Evolutionary conservation across 768 basidiomycete species (phyloP).

Genomic region (Phaeolepiota aurea): DNA sequence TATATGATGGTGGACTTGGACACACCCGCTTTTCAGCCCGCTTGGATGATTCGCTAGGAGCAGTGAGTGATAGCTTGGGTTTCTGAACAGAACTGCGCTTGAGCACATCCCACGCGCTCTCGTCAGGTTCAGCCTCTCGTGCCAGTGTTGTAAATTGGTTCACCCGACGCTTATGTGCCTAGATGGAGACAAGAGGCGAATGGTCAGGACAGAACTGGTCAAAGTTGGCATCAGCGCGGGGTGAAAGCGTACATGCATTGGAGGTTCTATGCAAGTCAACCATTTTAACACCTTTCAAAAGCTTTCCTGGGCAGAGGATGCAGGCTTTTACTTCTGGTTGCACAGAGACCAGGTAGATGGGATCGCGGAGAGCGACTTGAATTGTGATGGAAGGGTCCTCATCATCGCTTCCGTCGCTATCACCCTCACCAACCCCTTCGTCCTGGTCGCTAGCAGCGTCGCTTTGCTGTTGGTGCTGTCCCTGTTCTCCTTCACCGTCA

Average conservation of each 20-base stretch:
- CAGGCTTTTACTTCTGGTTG: slow-evolving; percentile 52
- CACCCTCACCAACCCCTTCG: slow-evolving; percentile 10
- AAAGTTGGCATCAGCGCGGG: neutral
- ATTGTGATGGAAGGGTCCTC: slow-evolving; percentile 43
- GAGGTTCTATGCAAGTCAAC: slow-evolving; percentile 50
- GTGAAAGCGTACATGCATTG: slow-evolving; percentile 42
- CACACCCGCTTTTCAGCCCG: slow-evolving; percentile 57
- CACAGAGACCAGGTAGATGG: slow-evolving; percentile 51
- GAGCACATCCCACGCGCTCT: slow-evolving; percentile 41
- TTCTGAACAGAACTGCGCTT: slow-evolving; percentile 17
- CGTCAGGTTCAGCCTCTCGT: slow-evolving; percentile 25
- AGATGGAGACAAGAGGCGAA: slow-evolving; percentile 7
- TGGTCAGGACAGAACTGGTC: slow-evolving; percentile 4
- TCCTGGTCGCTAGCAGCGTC: too few relatives aligned
- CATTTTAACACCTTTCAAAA: slow-evolving; percentile 55
- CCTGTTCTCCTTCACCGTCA: slow-evolving; percentile 18
- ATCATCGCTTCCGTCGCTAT: slow-evolving; percentile 13
- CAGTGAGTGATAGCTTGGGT: slow-evolving; percentile 14
- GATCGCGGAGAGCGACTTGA: slow-evolving; percentile 50
- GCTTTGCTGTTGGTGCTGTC: slow-evolving; percentile 12
- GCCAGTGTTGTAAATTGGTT: slow-evolving; percentile 40
- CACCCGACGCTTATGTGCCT: slow-evolving; percentile 62
- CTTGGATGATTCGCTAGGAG: slow-evolving; percentile 33
- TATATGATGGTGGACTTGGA: neutral
- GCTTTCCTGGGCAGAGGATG: slow-evolving; percentile 63